Base-by-base conservation (phyloP, 805 yeast genomes). In the Pichia kluyveri region DNA sequence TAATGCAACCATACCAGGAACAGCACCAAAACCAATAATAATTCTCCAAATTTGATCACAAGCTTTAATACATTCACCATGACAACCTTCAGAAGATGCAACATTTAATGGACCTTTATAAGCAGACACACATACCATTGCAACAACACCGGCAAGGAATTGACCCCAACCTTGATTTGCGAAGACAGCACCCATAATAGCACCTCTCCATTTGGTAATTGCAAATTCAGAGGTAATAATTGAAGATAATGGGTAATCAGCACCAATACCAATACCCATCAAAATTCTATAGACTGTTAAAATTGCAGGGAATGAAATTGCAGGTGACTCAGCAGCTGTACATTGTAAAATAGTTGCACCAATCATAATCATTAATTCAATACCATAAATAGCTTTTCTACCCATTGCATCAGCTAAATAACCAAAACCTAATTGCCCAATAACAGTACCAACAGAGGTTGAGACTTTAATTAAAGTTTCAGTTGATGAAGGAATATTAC, bases 101-200 rank as follows among this genome's bases (percentile, higher is more conserved):
- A 88, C 71, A 41, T 74, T 71, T 56, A 87, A 71, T 36, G 73
- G 71, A 55, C 69, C 66, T 66, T 84, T 86, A 76, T 83, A 89
- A 57, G 80, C 95, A 47, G 83, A 83, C 56, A 86, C 85, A 62
- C 80, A 75, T 51, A 86, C 60, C 55, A 89, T 69, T 49, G 95
- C 85, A 59, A 88, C 86, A 55, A 88, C 71, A 78, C 91, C 96
- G 48, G 89, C 96, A 14, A 82, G 62, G 52, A 89, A 77, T 72
- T 90, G 96, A 67, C 97, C 97, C 82, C 93, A 80, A 69, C 96
- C 97, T 72, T 89, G 97, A 74, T 89, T 89, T 49, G 96, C 91
- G 68, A 89, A 89, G 48, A 88, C 96, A 31, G 96, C 95, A 63
- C 87, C 89, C 96, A 88, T 88, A 60, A 88, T 87, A 55, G 96